These are phyloP conservation scores for Aspergillus neotritici DNA, from an alignment of 2,329 filamentous ascomycete genomes.

Conservation along the genomic window DNA sequence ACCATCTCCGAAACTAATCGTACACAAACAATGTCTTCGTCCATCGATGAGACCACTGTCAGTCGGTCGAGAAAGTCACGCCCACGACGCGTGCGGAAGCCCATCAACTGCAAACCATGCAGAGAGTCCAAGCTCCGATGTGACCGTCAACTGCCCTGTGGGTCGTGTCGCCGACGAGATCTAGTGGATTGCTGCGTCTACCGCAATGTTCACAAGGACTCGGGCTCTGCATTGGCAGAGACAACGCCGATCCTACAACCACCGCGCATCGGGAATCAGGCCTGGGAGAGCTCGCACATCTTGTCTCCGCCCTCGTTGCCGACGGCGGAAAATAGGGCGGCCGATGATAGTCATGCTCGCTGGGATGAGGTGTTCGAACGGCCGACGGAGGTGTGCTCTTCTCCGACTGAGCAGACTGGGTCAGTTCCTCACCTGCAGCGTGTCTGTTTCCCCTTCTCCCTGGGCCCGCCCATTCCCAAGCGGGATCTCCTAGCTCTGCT, in stretches of 20 bases:
- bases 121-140: constrained; percentile 3
- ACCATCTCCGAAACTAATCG: too few species aligned
- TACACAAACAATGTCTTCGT: too few species aligned
- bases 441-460: constrained; percentile 10
- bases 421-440: background rate
- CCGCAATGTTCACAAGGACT: too few species aligned
- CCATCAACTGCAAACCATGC: background rate
- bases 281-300: too few species aligned
- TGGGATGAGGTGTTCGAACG: background rate
- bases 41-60: too few species aligned
- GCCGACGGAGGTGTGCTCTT: background rate
- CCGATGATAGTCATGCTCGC: background rate
- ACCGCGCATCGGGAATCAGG: too few species aligned
- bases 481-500: constrained; percentile 9
- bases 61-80: too few species aligned
- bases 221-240: too few species aligned
- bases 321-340: background rate
- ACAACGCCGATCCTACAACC: too few species aligned
- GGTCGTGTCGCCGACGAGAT: background rate
- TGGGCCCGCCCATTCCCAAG: constrained; percentile 6
- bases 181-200: background rate
- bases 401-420: background rate
- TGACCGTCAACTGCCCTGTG: constrained; percentile 1
- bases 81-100: background rate
- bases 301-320: too few species aligned